phyloP scores from a whole-genome alignment of 257 asterid species.

The Anisodus tanguticus region DNA sequence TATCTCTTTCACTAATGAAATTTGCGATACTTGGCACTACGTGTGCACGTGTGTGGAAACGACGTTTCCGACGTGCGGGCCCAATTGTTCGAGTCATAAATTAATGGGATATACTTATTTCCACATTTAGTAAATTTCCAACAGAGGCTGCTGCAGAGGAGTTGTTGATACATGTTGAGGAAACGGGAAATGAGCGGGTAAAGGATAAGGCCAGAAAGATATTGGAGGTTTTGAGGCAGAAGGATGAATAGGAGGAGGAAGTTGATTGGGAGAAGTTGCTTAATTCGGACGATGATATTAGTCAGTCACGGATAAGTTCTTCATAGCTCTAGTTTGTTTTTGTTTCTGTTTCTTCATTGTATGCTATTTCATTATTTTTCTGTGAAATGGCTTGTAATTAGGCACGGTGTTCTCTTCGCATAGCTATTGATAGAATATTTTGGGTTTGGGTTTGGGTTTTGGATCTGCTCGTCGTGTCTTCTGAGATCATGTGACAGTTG shows the following conservation, averaged over 20 bases:
- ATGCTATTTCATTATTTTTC: constrained; percentile 3
- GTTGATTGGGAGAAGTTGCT: constrained; percentile 96
- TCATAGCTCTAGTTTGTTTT: constrained; percentile 15
- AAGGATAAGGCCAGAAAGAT: constrained; percentile 61
- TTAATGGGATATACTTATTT: too few species aligned
- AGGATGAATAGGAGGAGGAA: constrained; percentile 70
- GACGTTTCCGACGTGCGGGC: too few species aligned
- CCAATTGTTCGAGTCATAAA: too few species aligned
- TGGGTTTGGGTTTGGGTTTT: constrained; percentile 19
- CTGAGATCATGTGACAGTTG: background rate
- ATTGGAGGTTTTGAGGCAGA: constrained; percentile 68
- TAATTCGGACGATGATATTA: constrained; percentile 54
- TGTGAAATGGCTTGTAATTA: constrained; percentile 36
- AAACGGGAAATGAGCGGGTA: constrained; percentile 47
- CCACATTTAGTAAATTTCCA: too few species aligned
- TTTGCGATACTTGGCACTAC: too few species aligned
- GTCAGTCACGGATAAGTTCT: constrained; percentile 38
- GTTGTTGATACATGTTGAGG: constrained; percentile 56
- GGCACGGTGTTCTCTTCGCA: background rate
- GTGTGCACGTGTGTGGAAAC: too few species aligned
- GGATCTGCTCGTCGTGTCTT: constrained; percentile 8
- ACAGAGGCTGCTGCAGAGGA: constrained; percentile 80
- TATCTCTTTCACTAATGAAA: too few species aligned
- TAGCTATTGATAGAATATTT: constrained; percentile 12
- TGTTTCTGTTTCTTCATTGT: constrained; percentile 25